A percentile compares a stretch with the other conserved stretches of the same genome.
Conservation (phyloP, 768 basidiomycete genomes). For the Tricholoma bakamatsutake region DNA sequence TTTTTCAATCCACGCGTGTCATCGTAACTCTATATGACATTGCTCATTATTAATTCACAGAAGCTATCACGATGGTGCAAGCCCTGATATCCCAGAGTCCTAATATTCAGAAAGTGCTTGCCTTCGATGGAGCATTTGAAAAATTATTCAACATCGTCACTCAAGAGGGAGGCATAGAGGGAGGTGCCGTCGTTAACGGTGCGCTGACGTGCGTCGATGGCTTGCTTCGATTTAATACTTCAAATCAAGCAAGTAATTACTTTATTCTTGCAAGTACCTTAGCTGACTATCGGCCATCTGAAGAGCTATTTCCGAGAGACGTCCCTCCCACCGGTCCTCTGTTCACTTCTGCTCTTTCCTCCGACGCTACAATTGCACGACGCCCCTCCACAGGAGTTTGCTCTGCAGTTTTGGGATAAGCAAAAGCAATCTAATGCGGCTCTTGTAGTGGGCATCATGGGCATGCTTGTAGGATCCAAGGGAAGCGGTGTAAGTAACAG, state of each 20-base stretch:
- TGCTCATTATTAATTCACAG: conserved; percentile 30
- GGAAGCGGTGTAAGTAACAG: conserved; percentile 48
- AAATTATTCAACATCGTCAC: conserved; percentile 85
- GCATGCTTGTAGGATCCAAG: conserved; percentile 77
- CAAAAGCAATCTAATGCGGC: conserved; percentile 81
- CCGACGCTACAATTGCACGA: conserved; percentile 51
- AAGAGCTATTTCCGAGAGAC: conserved; percentile 98
- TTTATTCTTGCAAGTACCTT: neutral
- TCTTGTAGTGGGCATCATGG: conserved; percentile 77
- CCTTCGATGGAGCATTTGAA: conserved; percentile 96
- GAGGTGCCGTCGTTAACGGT: conserved; percentile 79
- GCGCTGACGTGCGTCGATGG: conserved; percentile 82
- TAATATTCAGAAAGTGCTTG: conserved; percentile 94
- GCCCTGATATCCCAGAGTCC: conserved; percentile 78
- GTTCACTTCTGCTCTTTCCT: conserved; percentile 68
- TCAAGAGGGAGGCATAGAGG: conserved; percentile 88
- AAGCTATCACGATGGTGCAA: conserved; percentile 81
- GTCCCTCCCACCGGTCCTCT: conserved; percentile 58
- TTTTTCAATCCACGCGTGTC: neutral
- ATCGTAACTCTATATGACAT: neutral
- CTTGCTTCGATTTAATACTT: conserved; percentile 87
- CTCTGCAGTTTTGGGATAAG: conserved; percentile 93
- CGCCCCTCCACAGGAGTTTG: conserved; percentile 79
- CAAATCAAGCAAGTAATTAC: conserved; percentile 73
- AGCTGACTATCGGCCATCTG: conserved; percentile 2